phyloP scores from a whole-genome alignment of 805 yeast genomes.

The Komagataella populi region DNA sequence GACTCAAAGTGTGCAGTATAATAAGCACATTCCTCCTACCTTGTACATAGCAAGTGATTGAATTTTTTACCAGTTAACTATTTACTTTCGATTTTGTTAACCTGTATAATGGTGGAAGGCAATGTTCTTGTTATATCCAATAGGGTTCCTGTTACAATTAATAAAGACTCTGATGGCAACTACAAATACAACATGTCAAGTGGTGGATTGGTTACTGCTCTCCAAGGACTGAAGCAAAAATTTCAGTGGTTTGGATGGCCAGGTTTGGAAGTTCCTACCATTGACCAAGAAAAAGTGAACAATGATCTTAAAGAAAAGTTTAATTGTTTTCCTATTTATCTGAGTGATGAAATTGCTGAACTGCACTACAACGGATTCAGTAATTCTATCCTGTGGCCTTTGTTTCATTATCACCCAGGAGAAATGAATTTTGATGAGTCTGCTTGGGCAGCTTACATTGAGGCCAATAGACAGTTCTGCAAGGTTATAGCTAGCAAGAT shows the following conservation, averaged over 20 bases:
- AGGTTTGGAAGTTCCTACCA: slow-evolving; percentile 72
- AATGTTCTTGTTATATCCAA: slow-evolving; percentile 89
- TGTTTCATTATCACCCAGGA: slow-evolving; percentile 98
- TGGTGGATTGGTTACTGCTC: slow-evolving; percentile 93
- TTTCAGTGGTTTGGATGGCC: slow-evolving; percentile 99
- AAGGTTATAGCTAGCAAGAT: slow-evolving; percentile 54
- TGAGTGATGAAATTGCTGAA: slow-evolving; percentile 84
- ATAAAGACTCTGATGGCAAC: slow-evolving; percentile 41
- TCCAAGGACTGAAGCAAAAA: slow-evolving; percentile 80
- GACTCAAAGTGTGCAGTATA: not conserved
- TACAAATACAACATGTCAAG: slow-evolving; percentile 88
- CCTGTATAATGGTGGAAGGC: slow-evolving; percentile 17
- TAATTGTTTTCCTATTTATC: slow-evolving; percentile 81
- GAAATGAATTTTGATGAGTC: slow-evolving; percentile 96
- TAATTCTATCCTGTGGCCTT: slow-evolving; percentile 93
- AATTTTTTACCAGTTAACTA: not conserved
- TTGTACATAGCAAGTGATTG: not conserved
- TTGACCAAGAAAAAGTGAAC: slow-evolving; percentile 57
- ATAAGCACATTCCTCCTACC: not conserved
- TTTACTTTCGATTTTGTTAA: not conserved
- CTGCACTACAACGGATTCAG: slow-evolving; percentile 93
- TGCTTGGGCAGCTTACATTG: slow-evolving; percentile 96
- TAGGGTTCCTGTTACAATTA: slow-evolving; percentile 89
- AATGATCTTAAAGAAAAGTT: slow-evolving; percentile 62
- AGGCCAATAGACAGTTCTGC: slow-evolving; percentile 80